Conservation (phyloP, 2,329 filamentous ascomycete genomes). For the Alternaria sp. region DNA sequence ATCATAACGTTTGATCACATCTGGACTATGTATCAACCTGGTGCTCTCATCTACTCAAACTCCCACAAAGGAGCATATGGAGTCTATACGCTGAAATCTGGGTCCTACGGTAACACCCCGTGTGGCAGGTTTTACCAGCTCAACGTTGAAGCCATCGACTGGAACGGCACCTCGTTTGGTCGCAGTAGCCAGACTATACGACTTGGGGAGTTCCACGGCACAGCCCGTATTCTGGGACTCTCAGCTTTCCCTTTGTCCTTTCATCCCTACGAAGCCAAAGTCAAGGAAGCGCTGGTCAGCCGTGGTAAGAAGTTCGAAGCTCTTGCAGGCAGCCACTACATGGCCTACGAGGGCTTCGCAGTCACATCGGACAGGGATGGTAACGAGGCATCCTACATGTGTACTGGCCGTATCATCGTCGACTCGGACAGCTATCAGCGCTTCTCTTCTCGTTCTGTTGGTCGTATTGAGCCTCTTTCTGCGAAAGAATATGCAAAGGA, state of each 20-base stretch:
- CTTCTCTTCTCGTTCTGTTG: slow-evolving; percentile 56
- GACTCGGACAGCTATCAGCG: slow-evolving; percentile 65
- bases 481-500: slow-evolving; percentile 24
- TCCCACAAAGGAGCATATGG: slow-evolving; percentile 32
- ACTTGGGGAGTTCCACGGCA: slow-evolving; percentile 70
- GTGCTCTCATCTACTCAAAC: slow-evolving; percentile 31
- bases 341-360: slow-evolving; percentile 75
- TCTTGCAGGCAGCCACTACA: slow-evolving; percentile 78
- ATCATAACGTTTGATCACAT: slow-evolving; percentile 52
- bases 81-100: slow-evolving; percentile 30
- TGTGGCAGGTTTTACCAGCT: slow-evolving; percentile 35
- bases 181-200: slow-evolving; percentile 27
- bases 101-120: slow-evolving; percentile 28
- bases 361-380: slow-evolving; percentile 43
- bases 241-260: slow-evolving; percentile 79
- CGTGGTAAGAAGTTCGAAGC: slow-evolving; percentile 83
- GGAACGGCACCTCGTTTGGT: slow-evolving; percentile 45
- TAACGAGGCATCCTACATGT: slow-evolving; percentile 57
- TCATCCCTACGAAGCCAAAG: slow-evolving; percentile 71
- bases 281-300: slow-evolving; percentile 73
- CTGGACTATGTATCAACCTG: slow-evolving; percentile 55
- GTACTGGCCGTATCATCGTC: slow-evolving; percentile 85
- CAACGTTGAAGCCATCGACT: slow-evolving; percentile 40
- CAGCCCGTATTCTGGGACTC: slow-evolving; percentile 79
- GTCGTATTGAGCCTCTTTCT: slow-evolving; percentile 24